phyloP scores from a whole-genome alignment of 352 stramenopile genomes.

The Aphanomyces stellatus region DNA sequence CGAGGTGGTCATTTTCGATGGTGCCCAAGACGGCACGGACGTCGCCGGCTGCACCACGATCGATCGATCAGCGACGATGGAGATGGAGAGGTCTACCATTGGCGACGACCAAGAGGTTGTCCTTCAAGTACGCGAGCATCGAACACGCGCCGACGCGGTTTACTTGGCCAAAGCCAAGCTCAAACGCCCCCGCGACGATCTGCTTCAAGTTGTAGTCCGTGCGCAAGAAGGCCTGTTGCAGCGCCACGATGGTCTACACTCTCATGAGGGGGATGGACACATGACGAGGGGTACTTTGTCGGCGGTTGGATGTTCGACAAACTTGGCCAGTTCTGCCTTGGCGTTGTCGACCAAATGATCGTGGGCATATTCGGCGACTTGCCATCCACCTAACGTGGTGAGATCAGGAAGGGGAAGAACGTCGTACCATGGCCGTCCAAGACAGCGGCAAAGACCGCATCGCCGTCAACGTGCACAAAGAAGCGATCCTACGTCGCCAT shows the following conservation, averaged over 20 bases:
- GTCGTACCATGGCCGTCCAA: conserved; percentile 83
- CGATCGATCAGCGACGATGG: neutral
- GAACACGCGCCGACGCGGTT: conserved; percentile 83
- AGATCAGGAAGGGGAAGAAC: neutral
- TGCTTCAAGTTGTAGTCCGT: conserved; percentile 83
- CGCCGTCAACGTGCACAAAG: conserved; percentile 56
- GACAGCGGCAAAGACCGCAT: conserved; percentile 80
- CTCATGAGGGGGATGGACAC: neutral
- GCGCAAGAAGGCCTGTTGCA: conserved; percentile 55
- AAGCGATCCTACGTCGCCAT: conserved; percentile 54
- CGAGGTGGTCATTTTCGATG: conserved; percentile 26
- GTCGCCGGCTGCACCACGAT: conserved; percentile 52
- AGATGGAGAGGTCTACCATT: conserved; percentile 34
- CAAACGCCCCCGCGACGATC: conserved; percentile 76
- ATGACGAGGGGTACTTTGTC: neutral
- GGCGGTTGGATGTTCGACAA: neutral
- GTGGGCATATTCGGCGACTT: conserved; percentile 85
- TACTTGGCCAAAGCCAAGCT: conserved; percentile 86
- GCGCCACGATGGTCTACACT: conserved; percentile 17
- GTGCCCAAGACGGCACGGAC: conserved; percentile 64
- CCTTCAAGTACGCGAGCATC: conserved; percentile 71
- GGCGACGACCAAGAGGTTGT: conserved; percentile 72
- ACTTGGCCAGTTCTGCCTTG: conserved; percentile 31
- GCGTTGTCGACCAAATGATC: conserved; percentile 78
- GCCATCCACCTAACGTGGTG: conserved; percentile 66